These are phyloP conservation scores for Rosellinia necatrix DNA, from an alignment of 2,329 filamentous ascomycete species.

Conservation along the genomic window DNA sequence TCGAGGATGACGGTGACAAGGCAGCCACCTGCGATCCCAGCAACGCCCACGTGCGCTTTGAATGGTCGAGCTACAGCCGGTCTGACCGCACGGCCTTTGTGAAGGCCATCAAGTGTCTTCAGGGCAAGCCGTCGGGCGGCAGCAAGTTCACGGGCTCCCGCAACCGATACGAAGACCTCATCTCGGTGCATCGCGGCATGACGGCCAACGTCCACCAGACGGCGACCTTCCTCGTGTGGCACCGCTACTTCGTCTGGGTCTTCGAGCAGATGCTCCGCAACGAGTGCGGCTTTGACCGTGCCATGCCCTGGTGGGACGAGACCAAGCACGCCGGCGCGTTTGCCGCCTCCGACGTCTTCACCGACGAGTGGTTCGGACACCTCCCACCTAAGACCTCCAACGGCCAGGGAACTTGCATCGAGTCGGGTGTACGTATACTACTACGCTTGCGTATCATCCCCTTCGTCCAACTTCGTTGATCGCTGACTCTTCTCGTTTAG, in stretches of 20 bases:
- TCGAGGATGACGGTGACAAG: background rate
- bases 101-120: conserved; percentile 42
- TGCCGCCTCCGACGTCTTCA: conserved; percentile 39
- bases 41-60: conserved; percentile 35
- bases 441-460: background rate
- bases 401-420: conserved; percentile 41
- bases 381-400: conserved; percentile 35
- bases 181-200: conserved; percentile 45
- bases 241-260: conserved; percentile 45
- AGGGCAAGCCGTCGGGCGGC: conserved; percentile 38
- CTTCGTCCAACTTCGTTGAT: background rate
- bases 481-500: conserved; percentile 27
- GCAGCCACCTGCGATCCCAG: conserved; percentile 34
- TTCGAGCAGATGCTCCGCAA: conserved; percentile 45
- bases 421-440: conserved; percentile 37
- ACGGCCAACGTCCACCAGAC: conserved; percentile 34
- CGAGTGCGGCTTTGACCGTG: conserved; percentile 44
- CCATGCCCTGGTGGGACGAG: conserved; percentile 50
- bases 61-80: conserved; percentile 41
- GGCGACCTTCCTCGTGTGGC: conserved; percentile 46
- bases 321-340: conserved; percentile 43
- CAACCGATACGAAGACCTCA: conserved; percentile 46
- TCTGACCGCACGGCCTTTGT: conserved; percentile 41
- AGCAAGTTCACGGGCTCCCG: conserved; percentile 32
- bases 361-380: conserved; percentile 37